Conservation (phyloP, 2,329 filamentous ascomycete species). For the Monilinia fructicola region DNA sequence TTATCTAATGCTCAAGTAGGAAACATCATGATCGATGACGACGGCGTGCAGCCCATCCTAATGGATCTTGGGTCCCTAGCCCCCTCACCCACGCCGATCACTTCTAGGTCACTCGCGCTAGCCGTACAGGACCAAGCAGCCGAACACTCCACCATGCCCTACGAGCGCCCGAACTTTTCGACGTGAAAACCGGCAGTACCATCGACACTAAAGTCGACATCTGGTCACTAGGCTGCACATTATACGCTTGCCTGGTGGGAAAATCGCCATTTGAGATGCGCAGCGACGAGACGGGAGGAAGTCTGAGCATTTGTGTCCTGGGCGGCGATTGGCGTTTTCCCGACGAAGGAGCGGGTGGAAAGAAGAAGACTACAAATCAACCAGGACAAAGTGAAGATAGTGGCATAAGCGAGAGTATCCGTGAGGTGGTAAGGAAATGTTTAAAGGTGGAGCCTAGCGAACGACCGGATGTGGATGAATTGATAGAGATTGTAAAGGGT, state of each 20-base stretch:
- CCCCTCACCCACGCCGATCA: constrained; percentile 83
- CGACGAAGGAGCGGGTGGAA: constrained; percentile 69
- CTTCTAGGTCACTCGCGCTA: constrained; percentile 83
- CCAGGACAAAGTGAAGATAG: constrained; percentile 41
- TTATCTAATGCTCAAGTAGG: constrained; percentile 46
- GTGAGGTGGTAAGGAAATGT: constrained; percentile 84
- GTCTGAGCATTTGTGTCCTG: constrained; percentile 85
- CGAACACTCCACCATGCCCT: constrained; percentile 97
- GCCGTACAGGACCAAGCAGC: constrained; percentile 92
- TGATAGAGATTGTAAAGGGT: constrained; percentile 75
- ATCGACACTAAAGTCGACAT: constrained; percentile 98
- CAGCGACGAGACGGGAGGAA: constrained; percentile 93
- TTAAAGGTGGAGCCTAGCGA: constrained; percentile 83
- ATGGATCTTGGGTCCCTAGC: constrained; percentile 97
- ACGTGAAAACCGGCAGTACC: constrained; percentile 88
- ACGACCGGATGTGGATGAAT: constrained; percentile 79
- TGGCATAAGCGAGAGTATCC: constrained; percentile 75
- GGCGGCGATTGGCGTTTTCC: constrained; percentile 97
- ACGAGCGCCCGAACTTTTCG: constrained; percentile 95
- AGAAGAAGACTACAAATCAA: constrained; percentile 42
- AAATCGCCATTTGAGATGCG: constrained; percentile 97
- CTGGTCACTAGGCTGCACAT: constrained; percentile 95
- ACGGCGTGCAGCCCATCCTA: constrained; percentile 82
- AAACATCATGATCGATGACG: constrained; percentile 98
- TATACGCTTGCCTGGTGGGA: constrained; percentile 93